Base-by-base conservation (phyloP, 192 early-diverging fungal species). In the Coemansia sp. region DNA sequence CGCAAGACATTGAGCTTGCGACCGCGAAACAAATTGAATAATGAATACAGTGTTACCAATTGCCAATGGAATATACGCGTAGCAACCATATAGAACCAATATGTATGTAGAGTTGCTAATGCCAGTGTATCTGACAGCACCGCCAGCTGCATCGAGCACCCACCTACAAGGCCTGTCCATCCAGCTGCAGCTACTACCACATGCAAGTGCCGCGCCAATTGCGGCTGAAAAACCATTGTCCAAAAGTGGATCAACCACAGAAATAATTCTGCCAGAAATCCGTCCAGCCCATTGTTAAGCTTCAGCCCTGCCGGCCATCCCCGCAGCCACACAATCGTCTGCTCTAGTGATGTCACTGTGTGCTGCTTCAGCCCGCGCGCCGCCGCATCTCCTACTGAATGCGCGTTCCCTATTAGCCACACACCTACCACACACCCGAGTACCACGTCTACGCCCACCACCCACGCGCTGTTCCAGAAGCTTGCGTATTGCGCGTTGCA, bases 401-500 rank as follows among this genome's bases (percentile, higher is more conserved):
- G 70, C 34, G 84, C 72, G 65, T 93, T 83, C 28, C 82, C 74
- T 18, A 91, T 78, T 22, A 97, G 62, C 32, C 89, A 85, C 0
- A 86, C 84, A 8, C 93, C 92, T 2, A 96, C 63, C 0, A 90
- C 84, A 1, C 93, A 75, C 0, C 95, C 95, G 56, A 99, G 83
- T 51, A 94, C 89, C 7, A 95, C 84, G 68, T 98, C 95, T 64
- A 96, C 92, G 7, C 88, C 89, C n/a, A 94, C 88, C 22, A 96
- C 87, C 94, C 95, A 99, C 68, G 94, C 87, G 52, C 90, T 93
- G 74, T 98, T 99, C 78, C 94, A 94, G 67, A 99, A 95, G 56
- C 91, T 92, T 56, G 65, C 73, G 41, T 72, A 82, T 22, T 71
- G 73, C 41, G 71, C 70, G 44, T 67, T 76, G 28, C 71, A 66